Evolutionary conservation across 2,329 filamentous ascomycete species (phyloP).

Genomic region (Pseudogymnoascus sp.): DNA sequence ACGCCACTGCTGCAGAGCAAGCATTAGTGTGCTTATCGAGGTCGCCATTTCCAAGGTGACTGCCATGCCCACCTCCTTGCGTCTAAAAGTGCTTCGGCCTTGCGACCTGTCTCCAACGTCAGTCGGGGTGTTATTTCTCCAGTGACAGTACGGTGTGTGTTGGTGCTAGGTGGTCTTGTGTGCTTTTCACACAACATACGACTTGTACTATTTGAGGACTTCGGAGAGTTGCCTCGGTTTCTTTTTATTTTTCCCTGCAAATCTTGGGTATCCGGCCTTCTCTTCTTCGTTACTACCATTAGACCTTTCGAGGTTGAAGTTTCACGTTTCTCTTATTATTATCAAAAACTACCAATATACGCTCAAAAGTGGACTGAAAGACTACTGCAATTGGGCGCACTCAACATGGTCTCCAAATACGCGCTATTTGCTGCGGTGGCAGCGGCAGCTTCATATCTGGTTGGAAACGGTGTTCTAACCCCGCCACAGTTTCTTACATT

Average conservation of each 20-base stretch:
- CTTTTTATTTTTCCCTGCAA: not conserved
- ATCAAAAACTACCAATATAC: not conserved
- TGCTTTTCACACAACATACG: not conserved
- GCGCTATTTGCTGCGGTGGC: not conserved
- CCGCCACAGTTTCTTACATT: not conserved
- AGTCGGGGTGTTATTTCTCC: not conserved
- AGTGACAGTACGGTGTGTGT: not conserved
- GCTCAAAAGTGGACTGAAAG: not conserved
- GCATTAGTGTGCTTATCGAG: not conserved
- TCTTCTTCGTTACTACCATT: not conserved
- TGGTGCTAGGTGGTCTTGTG: not conserved
- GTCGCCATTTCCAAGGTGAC: not conserved
- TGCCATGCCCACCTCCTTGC: not conserved
- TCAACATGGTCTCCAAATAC: not conserved
- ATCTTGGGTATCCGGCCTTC: not conserved
- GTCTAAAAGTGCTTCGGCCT: not conserved
- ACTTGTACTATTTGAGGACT: not conserved
- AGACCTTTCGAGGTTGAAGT: not conserved
- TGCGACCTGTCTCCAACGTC: not conserved
- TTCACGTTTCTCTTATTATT: not conserved
- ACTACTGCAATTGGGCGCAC: too few relatives aligned
- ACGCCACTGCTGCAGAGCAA: not conserved
- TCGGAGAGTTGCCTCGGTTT: not conserved
- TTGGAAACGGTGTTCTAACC: not conserved
- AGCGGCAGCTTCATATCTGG: not conserved